Percentiles rank a stretch among this genome's conserved stretches.
Evolutionary conservation across 2,329 filamentous ascomycete species (phyloP).

Genomic region (Fusarium metavorans): DNA sequence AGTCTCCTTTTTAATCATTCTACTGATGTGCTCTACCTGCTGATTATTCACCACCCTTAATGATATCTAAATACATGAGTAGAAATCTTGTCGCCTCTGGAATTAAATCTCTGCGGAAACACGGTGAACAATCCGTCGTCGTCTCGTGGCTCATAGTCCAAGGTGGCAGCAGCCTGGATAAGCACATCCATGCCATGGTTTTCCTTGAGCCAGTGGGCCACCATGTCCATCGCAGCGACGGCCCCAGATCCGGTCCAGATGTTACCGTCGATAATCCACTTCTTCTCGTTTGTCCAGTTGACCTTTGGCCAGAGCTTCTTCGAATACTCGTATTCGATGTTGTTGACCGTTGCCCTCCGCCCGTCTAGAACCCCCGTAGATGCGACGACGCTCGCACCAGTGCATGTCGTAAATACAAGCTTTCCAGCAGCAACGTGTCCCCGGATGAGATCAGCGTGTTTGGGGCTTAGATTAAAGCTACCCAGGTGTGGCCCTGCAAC

Average conservation of each 20-base stretch:
- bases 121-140: constrained; percentile 44
- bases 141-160: constrained; percentile 52
- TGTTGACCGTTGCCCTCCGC: background rate
- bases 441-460: background rate
- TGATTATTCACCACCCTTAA: background rate
- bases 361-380: background rate
- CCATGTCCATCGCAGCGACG: constrained; percentile 19
- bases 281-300: constrained; percentile 55
- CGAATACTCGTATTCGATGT: constrained; percentile 32
- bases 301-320: constrained; percentile 53
- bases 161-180: constrained; percentile 15
- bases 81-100: background rate
- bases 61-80: background rate
- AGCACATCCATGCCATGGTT: constrained; percentile 34
- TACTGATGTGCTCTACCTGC: background rate
- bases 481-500: background rate
- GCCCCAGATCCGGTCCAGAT: constrained; percentile 60
- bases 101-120: background rate
- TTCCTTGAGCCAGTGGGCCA: background rate
- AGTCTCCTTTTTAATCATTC: background rate
- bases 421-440: background rate
- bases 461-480: background rate
- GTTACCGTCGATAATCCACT: constrained; percentile 59
- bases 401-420: background rate
- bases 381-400: background rate